phyloP scores from a whole-genome alignment of 2,329 filamentous ascomycete species.

The Orbilia blumenaviensis region DNA sequence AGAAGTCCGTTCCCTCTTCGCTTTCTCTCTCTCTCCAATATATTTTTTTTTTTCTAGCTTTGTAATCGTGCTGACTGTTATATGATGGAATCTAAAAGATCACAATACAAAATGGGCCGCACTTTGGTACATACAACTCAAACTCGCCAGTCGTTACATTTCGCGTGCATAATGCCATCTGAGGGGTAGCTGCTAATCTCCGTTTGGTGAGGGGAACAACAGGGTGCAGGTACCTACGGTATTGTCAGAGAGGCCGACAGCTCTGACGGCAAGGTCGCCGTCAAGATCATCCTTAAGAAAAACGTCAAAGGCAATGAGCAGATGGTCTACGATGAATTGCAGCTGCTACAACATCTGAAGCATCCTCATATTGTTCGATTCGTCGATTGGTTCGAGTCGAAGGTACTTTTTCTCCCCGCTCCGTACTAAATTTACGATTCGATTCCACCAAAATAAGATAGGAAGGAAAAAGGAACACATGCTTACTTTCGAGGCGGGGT shows the following conservation, averaged over 20 bases:
- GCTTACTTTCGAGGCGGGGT: slow-evolving; percentile 41
- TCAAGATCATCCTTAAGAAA: slow-evolving; percentile 99
- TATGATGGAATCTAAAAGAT: slow-evolving; percentile 66
- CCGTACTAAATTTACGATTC: neutral
- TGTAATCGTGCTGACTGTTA: slow-evolving; percentile 28
- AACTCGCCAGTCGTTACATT: slow-evolving; percentile 2
- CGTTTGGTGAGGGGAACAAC: slow-evolving; percentile 2
- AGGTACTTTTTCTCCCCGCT: slow-evolving; percentile 67
- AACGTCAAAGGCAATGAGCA: slow-evolving; percentile 97
- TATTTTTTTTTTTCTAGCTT: no score
- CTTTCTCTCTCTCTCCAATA: neutral
- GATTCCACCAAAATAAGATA: slow-evolving; percentile 3
- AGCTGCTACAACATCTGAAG: slow-evolving; percentile 88
- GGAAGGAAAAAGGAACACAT: neutral
- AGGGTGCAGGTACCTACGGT: slow-evolving; percentile 93
- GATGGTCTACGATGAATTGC: slow-evolving; percentile 98
- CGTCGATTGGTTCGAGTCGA: slow-evolving; percentile 98
- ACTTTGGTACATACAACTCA: slow-evolving; percentile 68
- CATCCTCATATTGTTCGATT: slow-evolving; percentile 98
- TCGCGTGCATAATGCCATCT: neutral
- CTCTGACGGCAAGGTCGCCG: slow-evolving; percentile 83
- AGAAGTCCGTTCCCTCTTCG: slow-evolving; percentile 73
- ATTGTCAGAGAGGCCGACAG: slow-evolving; percentile 95
- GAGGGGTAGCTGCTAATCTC: slow-evolving; percentile 20
- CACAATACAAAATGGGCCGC: slow-evolving; percentile 89